Base-by-base conservation (phyloP, 768 basidiomycete species). In the Kondoa malvinella region DNA sequence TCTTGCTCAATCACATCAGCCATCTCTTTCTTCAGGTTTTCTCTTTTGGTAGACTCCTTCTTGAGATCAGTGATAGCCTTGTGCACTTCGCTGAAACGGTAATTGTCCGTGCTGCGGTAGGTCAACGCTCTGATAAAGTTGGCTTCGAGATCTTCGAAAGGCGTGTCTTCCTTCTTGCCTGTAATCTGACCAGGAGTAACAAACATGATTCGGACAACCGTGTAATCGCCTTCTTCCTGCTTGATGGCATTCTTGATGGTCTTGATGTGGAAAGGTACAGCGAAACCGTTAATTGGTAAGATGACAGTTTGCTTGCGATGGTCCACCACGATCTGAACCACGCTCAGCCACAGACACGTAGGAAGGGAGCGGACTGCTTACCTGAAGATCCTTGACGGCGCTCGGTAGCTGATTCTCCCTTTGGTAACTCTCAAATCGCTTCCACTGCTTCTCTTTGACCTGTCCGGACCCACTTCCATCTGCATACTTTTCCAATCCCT, bases 161-260 rank as follows among this genome's bases (percentile, higher is more conserved):
- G 92, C 69, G 91, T 96, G 71, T 97, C 95, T 76, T 99, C 95
- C 79, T 99, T 97, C 80, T 94, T 96, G 30, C 95, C 94, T 0
- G 91, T 87, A 29, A 96, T 84, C 75, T 96, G 92, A 62, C 95
- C 95, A 14, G 95, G 95, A 0, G 94, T 95, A 77, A 96, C 92
- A 80, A 97, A 96, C 78, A 97, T 97, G 77, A 99, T 91, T 1
- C 95, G 85, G 66, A 99, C 82, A 74, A 89, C 90, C 0, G 92
- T 92, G 76, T 86, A 88, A 64, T 97, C 91, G 3, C 88, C 89
- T 77, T 97, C 95, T 71, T 99, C 94, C 71, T 84, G 95, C 80
- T 97, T 97, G 80, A 88, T 92, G 32, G 87, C 88, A 75, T 94
- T 97, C 79, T 99, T 97, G 71, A 99, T 90, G 1, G 91, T 91